Evolutionary conservation across 1,284 basidiomycete genomes (phyloP), one percentile per base, ranked within the genome.

Genomic region (Boletus mariae): DNA sequence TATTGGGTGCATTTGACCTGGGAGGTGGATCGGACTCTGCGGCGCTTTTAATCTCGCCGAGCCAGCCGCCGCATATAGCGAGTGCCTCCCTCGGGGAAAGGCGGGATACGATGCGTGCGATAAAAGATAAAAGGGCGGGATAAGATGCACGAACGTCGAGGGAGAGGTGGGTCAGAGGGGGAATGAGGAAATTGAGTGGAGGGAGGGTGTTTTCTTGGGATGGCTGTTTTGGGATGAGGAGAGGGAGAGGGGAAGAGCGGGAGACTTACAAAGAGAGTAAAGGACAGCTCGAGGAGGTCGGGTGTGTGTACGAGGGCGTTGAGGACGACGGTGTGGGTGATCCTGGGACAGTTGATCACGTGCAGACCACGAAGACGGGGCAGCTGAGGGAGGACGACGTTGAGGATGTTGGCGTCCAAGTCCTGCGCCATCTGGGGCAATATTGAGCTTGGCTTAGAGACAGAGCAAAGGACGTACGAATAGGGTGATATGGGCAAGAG

Each of bases 321-420:
- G 35, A 89, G 70, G 9, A 85, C 67, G 20, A 64, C 61, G 9
- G 63, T 55, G 59, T 87, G 81, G 45, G 81, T 75, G 28, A 85
- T 62, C 56, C 79, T 78, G 3, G 75, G 65, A 63, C 87, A 89
- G 8, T 73, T 74, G 23, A 87, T 62, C 35, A 89, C 64, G 64
- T 87, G 83, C 2, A 89, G 71, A 11, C 77, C 77, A 10, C 69
- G 66, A 9, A 89, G 72, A 31, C 70, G 66, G 0, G 84, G 79
- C 1, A 87, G 71, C 9, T 78, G 69, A 13, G 62, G 53, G 10
- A 88, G 65, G 5, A 75, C 72, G n/a, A 68, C 53, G 44, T 77
- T 72, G 37, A 89, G 70, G 3, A 83, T 68, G 29, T 60, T 60
- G 31, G 75, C 72, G 59, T 85, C 82, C 29, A 85, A 62, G 17